phyloP scores from a whole-genome alignment of 305 asterid genomes.

The Fraxinus angustifolia region DNA sequence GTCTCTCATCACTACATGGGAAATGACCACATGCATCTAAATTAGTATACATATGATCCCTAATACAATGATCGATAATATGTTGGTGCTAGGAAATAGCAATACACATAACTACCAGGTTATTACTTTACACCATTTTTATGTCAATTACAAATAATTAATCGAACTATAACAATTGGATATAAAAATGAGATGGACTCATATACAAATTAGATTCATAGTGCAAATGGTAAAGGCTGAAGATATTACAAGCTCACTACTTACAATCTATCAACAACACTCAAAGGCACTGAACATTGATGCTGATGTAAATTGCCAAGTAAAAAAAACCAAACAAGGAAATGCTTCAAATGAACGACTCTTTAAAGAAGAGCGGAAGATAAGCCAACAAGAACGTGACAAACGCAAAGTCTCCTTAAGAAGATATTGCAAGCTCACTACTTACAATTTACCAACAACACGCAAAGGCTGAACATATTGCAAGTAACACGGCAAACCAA shows the following conservation, averaged over 20 bases:
- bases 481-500: not conserved
- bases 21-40: not conserved
- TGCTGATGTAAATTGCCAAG: slow-evolving; percentile 30
- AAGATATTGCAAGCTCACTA: slow-evolving; percentile 4
- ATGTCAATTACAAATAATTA: not conserved
- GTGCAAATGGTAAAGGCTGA: too few relatives aligned
- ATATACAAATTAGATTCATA: not conserved
- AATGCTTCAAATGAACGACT: slow-evolving; percentile 28
- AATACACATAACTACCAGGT: not conserved
- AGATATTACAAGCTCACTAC: not conserved
- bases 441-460: not conserved
- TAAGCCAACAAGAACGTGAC: slow-evolving; percentile 39
- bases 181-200: not conserved
- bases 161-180: too few relatives aligned
- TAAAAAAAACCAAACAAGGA: slow-evolving; percentile 36
- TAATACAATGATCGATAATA: not conserved
- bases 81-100: not conserved
- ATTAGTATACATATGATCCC: not conserved
- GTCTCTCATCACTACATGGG: not conserved
- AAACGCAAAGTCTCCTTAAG: slow-evolving; percentile 36
- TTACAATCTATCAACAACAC: not conserved
- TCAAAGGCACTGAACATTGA: slow-evolving; percentile 28
- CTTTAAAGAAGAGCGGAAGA: slow-evolving; percentile 36
- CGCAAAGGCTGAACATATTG: not conserved
- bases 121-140: not conserved